Evolutionary conservation across 495 filamentous ascomycete genomes (phyloP).

Genomic region (Bathelium albidoporum): DNA sequence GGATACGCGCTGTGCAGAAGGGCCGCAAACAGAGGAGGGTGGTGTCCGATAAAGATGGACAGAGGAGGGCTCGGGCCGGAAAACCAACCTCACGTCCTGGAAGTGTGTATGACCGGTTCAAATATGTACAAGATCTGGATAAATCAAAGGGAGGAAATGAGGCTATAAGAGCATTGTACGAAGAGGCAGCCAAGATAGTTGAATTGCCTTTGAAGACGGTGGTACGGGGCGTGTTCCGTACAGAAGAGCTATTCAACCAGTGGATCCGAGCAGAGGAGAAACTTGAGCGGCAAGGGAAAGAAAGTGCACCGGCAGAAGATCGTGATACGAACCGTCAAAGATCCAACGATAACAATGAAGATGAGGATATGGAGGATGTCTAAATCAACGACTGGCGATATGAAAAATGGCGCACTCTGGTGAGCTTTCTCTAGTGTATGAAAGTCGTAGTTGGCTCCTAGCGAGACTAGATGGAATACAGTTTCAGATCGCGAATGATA

Average conservation of each 20-base stretch:
- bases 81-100: conserved; percentile 7
- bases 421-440: too few species aligned
- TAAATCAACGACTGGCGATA: not conserved
- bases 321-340: not conserved
- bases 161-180: conserved; percentile 10
- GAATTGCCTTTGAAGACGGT: conserved; percentile 13
- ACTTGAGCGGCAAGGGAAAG: conserved; percentile 11
- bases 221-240: conserved; percentile 12
- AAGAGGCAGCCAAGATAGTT: conserved; percentile 11
- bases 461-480: too few species aligned
- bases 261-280: conserved; percentile 11
- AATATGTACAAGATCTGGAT: conserved; percentile 10
- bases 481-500: too few species aligned
- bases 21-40: conserved; percentile 22
- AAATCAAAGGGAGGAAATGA: not conserved
- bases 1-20: conserved; percentile 33
- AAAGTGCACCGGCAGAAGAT: not conserved
- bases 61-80: conserved; percentile 7
- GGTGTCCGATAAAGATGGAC: conserved; percentile 14
- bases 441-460: too few species aligned
- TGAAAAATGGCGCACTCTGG: too few species aligned
- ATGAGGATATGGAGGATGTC: not conserved
- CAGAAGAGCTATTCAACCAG: not conserved
- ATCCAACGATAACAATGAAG: not conserved
- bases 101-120: conserved; percentile 14